Base-by-base conservation (phyloP, 2,329 filamentous ascomycete species). In the Biscogniauxia mediterranea region DNA sequence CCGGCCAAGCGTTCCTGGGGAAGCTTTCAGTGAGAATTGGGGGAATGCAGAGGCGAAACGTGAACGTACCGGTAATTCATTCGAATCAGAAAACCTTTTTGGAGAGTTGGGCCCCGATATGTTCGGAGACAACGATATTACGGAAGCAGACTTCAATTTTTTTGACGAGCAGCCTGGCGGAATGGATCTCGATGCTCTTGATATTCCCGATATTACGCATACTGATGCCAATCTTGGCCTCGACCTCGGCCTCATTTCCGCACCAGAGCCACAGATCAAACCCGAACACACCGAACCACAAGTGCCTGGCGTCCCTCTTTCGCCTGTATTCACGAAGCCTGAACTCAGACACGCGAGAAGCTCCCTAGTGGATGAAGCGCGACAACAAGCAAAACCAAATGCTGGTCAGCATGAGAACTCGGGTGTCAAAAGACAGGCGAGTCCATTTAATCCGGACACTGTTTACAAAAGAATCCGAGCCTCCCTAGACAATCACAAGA, bases 81-180 rank as follows among this genome's bases (percentile, higher is more conserved):
- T 80, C 21, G 83, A 83, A 23, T 78, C 81, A 8, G 84, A 85
- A 28, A 81, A 89, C 67, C 77, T 92, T 5, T 91, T 91, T 69
- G 88, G 83, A 20, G 89, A 91, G 58, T 80, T 90, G 66, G 87
- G 87, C 13, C 85, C 83, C 8, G 88, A 91, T 66, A 84, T 89
- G 66, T 92, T 91, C 74, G 87, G 83, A n/a, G 85, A 87, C n/a
- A 83, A 86, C 64, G 85, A 87, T 66, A 82, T 94, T n/a, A 93
- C 89, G 1, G 91, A 95, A 67, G 90, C 87, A 5, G 91, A 95
- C 70, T 94, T 94, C 72, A 91, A 85, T 71, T 94, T 93, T 74
- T 94, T 94, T 67, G 90, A 94, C 68, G 87, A 89, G 63, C 77
- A 83, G 25, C 80, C 83, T 2, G 78, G 73, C 2, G 76, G 74